Evolutionary conservation across 768 basidiomycete genomes (phyloP).

Genomic region (Xanthoconium stramineum): DNA sequence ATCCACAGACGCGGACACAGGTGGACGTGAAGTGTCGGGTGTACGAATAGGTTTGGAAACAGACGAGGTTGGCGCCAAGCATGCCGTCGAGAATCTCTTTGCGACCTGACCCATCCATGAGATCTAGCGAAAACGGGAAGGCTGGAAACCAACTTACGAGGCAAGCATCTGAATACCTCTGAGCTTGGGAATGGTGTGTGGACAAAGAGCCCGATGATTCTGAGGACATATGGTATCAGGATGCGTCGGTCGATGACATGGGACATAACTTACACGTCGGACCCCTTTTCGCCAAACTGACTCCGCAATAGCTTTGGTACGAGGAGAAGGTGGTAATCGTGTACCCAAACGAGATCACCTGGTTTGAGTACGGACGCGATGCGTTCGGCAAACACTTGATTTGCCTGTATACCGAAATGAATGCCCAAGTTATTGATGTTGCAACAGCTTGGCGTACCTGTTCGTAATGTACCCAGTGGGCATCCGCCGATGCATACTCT

Average conservation of each 20-base stretch:
- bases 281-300: constrained; percentile 40
- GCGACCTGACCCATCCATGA: constrained; percentile 47
- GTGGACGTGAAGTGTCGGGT: constrained; percentile 92
- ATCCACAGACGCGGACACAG: constrained; percentile 94
- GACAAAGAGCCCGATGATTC: constrained; percentile 85
- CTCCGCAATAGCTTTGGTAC: constrained; percentile 83
- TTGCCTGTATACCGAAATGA: constrained; percentile 53
- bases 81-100: constrained; percentile 96
- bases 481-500: constrained; percentile 82
- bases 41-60: constrained; percentile 98
- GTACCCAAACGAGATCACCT: constrained; percentile 93
- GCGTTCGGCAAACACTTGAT: constrained; percentile 73
- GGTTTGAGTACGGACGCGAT: constrained; percentile 76
- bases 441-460: constrained; percentile 12
- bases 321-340: constrained; percentile 95
- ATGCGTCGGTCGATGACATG: not conserved
- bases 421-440: not conserved
- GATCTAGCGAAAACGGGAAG: not conserved
- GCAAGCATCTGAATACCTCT: constrained; percentile 92
- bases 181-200: constrained; percentile 98
- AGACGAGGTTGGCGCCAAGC: constrained; percentile 94
- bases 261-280: constrained; percentile 21
- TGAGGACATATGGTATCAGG: constrained; percentile 6
- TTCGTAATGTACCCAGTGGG: constrained; percentile 53
- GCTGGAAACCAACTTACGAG: constrained; percentile 50